Evolutionary conservation across 495 filamentous ascomycete genomes (phyloP), one percentile per base, ranked within the genome.

Genomic region (Lophiostoma macrostomum): DNA sequence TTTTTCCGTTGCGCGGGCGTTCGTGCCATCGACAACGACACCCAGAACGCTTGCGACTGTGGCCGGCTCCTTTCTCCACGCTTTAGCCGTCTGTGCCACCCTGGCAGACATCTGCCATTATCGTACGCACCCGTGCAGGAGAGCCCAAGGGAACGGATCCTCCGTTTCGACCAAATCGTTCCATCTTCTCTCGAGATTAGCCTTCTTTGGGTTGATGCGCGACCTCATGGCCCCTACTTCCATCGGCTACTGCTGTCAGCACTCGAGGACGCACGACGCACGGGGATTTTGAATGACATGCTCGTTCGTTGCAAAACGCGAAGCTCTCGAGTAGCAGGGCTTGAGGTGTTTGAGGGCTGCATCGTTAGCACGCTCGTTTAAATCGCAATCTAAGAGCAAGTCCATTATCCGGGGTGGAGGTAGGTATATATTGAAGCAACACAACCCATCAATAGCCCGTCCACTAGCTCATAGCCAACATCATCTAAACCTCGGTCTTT

Each of bases 371-470:
- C n/a, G n/a, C n/a, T n/a, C n/a, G n/a, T n/a, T n/a, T n/a, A n/a
- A n/a, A 4, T 42, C 6, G 38, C 6, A 42, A 22, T 24, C 19
- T 16, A 11, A 20, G 18, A 14, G 22, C 8, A n/a, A 1, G 23
- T 22, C 16, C 24, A 2, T 20, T 38, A 29, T 46, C 39, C 19
- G 19, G 14, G 30, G 20, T 24, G 10, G 50, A 31, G 7, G 12
- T n/a, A 45, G 32, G 38, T 57, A 57, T 57, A 57, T 57, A 57
- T 57, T 50, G 43, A 25, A 35, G 25, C 24, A 18, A 5, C 10
- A 27, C 14, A 28, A 45, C 14, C 22, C 27, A 42, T 50, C 45
- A 50, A 45, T 56, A 32, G 18, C 12, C 13, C 11, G 19, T 16
- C 25, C 22, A 14, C 30, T 41, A 52, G 38, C 37, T 39, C 4